A percentile compares a stretch with the other conserved stretches of the same genome.
Conservation (phyloP, 2,329 filamentous ascomycete species). For the Cyanodermella asteris region DNA sequence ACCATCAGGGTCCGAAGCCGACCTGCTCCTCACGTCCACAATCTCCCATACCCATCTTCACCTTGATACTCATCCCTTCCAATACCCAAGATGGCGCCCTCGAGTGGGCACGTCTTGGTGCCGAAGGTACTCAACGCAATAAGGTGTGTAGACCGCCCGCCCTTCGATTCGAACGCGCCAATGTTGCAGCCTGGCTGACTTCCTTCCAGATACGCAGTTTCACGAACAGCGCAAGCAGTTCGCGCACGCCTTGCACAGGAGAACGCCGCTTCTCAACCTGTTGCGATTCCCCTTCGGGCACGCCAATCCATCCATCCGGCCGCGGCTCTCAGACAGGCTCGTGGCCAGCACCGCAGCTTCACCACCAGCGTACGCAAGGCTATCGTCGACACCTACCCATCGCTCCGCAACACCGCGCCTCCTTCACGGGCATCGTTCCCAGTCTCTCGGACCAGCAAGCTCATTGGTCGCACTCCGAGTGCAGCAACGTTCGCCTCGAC, state of each 20-base stretch:
- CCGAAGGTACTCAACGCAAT: conserved; percentile 23
- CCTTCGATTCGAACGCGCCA: conserved; percentile 4
- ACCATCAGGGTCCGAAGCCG: no score
- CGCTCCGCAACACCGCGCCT: conserved; percentile 23
- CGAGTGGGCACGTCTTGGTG: conserved; percentile 26
- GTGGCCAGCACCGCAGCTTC: conserved; percentile 37
- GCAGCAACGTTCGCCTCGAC: conserved; percentile 82
- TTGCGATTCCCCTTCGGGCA: conserved; percentile 33
- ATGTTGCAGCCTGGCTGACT: conserved; percentile 10
- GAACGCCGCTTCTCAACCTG: conserved; percentile 33
- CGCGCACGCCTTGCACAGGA: no score
- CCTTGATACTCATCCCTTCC: no score
- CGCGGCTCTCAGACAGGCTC: conserved; percentile 36
- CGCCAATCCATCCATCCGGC: conserved; percentile 39
- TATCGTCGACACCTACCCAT: conserved; percentile 26
- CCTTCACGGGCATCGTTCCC: conserved; percentile 28
- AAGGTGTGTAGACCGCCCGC: neutral
- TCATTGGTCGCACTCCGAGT: conserved; percentile 42
- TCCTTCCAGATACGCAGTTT: conserved; percentile 21
- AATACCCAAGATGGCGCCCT: conserved; percentile 22
- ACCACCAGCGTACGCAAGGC: conserved; percentile 21
- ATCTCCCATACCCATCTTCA: no score
- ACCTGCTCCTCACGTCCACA: no score
- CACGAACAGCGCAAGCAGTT: conserved; percentile 19
- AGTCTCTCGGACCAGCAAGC: conserved; percentile 31